Evolutionary conservation across 2,329 filamentous ascomycete genomes (phyloP).

Genomic region (Balansia obtecta): DNA sequence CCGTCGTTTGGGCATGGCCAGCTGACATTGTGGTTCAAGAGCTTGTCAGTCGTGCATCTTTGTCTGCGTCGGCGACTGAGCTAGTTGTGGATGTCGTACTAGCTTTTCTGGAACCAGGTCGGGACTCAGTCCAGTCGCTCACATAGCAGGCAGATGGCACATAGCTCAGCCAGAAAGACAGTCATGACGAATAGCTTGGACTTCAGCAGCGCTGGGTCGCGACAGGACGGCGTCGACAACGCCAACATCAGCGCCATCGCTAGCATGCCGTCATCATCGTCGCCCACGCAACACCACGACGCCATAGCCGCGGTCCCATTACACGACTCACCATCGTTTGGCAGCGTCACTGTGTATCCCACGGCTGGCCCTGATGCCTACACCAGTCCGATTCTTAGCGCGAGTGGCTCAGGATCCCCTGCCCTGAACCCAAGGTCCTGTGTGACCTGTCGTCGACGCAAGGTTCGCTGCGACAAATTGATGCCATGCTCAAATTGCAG

Average conservation of each 20-base stretch:
- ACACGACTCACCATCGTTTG: slow-evolving; percentile 15
- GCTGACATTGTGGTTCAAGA: background rate
- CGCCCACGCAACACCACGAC: slow-evolving; percentile 12
- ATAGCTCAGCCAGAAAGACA: background rate
- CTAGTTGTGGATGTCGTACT: background rate
- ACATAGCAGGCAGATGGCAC: background rate
- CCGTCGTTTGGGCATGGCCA: background rate
- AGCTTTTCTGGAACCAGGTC: background rate
- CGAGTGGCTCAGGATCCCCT: slow-evolving; percentile 19
- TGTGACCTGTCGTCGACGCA: slow-evolving; percentile 40
- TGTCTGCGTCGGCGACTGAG: slow-evolving; percentile 1
- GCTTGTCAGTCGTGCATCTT: background rate
- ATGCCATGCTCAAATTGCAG: slow-evolving; percentile 67
- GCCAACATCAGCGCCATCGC: background rate
- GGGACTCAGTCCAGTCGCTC: background rate
- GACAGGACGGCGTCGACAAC: slow-evolving; percentile 10
- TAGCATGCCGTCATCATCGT: slow-evolving; percentile 13
- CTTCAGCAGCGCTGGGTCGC: slow-evolving; percentile 13
- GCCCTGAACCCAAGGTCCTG: slow-evolving; percentile 36
- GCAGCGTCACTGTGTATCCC: slow-evolving; percentile 26
- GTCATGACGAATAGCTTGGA: slow-evolving; percentile 10
- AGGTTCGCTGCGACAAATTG: slow-evolving; percentile 69
- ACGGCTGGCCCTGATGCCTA: slow-evolving; percentile 28
- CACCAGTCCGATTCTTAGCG: slow-evolving; percentile 21
- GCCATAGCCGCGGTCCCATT: slow-evolving; percentile 7